These are phyloP conservation scores for Talaromyces sp. DNA, from an alignment of 2,329 filamentous ascomycete species.

Conservation along the genomic window DNA sequence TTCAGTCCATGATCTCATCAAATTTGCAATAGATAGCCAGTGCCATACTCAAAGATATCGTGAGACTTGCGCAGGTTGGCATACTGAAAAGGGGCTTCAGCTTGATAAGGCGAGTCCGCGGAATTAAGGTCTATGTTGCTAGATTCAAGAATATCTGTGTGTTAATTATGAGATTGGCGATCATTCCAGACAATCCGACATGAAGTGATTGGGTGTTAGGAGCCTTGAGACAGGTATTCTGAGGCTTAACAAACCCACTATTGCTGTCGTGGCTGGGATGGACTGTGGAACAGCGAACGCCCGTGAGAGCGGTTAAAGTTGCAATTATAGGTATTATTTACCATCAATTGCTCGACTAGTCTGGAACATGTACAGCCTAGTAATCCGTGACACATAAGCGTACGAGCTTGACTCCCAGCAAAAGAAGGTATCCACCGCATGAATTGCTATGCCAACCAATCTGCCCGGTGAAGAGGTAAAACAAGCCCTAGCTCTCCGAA, in stretches of 20 bases:
- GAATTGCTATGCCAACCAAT: not conserved
- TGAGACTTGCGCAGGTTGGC: not conserved
- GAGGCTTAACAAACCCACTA: slow-evolving; percentile 10
- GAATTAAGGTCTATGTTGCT: not conserved
- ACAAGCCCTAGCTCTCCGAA: not conserved
- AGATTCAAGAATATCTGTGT: not conserved
- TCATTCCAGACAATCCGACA: not conserved
- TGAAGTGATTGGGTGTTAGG: not conserved
- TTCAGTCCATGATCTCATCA: not conserved
- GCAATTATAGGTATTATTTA: not conserved
- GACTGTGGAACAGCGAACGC: not conserved
- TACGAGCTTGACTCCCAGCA: not conserved
- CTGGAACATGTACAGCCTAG: not conserved
- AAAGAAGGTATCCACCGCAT: not conserved
- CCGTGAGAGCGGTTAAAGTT: not conserved
- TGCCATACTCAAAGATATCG: not conserved
- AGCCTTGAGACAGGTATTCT: not conserved
- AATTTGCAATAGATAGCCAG: not conserved
- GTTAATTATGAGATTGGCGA: not conserved
- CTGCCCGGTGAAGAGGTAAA: not conserved
- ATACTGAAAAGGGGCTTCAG: not conserved
- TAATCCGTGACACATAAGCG: not conserved
- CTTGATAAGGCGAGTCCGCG: not conserved
- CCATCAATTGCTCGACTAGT: not conserved
- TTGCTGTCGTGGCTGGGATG: not conserved